phyloP scores from a whole-genome alignment of 495 filamentous ascomycete genomes.

The Lepraria neglecta region DNA sequence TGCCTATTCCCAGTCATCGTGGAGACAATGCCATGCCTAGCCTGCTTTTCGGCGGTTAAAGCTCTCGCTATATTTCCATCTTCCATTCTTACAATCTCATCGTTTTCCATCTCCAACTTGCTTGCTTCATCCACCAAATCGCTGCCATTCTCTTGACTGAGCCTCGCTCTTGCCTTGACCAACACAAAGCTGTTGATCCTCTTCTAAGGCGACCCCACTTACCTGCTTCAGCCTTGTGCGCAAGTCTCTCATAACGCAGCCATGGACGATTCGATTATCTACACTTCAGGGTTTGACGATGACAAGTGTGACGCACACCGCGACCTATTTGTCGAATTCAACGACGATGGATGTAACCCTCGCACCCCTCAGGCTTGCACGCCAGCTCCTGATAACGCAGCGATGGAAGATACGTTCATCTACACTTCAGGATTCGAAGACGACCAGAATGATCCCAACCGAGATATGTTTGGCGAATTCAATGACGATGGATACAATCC shows the following conservation, averaged over 20 bases:
- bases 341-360: too few species aligned
- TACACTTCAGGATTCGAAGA: too few species aligned
- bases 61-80: neutral
- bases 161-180: neutral
- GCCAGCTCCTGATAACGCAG: too few species aligned
- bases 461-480: too few species aligned
- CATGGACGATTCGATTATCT: constrained; percentile 1
- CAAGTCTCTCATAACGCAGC: neutral
- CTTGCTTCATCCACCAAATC: neutral
- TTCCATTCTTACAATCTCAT: neutral
- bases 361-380: too few species aligned
- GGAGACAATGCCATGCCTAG: neutral
- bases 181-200: neutral
- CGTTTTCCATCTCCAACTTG: neutral
- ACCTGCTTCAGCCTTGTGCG: neutral
- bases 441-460: too few species aligned
- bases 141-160: neutral
- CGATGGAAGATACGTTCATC: too few species aligned
- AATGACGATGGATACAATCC: too few species aligned
- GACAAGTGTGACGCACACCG: neutral
- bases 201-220: neutral
- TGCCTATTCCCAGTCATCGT: neutral
- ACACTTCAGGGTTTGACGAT: neutral
- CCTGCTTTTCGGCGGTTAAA: constrained; percentile 2
- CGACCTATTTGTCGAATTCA: neutral